phyloP scores from a whole-genome alignment of 352 stramenopile genomes.

The Bremia lactucae region DNA sequence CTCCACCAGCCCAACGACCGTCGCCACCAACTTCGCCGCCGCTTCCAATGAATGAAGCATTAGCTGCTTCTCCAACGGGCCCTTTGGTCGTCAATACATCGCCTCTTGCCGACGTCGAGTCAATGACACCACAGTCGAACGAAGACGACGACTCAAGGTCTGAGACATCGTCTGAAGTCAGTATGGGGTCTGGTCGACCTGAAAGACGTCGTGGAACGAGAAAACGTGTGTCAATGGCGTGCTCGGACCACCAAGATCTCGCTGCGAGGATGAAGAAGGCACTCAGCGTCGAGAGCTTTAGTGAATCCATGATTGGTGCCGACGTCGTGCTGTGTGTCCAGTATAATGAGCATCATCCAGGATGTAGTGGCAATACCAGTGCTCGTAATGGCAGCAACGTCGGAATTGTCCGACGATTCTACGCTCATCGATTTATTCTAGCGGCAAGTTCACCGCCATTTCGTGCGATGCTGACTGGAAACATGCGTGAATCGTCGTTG shows the following conservation, averaged over 20 bases:
- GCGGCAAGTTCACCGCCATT: slow-evolving; percentile 76
- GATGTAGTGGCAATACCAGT: slow-evolving; percentile 1
- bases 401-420: slow-evolving; percentile 22
- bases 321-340: slow-evolving; percentile 65
- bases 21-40: slow-evolving; percentile 20
- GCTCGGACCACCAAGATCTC: slow-evolving; percentile 57
- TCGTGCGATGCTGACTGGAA: slow-evolving; percentile 72
- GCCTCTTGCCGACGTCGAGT: slow-evolving; percentile 34
- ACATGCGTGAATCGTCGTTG: slow-evolving; percentile 63
- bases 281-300: slow-evolving; percentile 32
- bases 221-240: slow-evolving; percentile 33
- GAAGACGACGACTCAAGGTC: slow-evolving; percentile 76
- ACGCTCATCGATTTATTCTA: slow-evolving; percentile 76
- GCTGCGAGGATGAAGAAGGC: slow-evolving; percentile 46
- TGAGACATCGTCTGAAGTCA: slow-evolving; percentile 60
- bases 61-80: slow-evolving; percentile 4
- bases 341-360: slow-evolving; percentile 5
- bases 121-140: slow-evolving; percentile 34
- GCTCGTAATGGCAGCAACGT: slow-evolving; percentile 1
- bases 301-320: slow-evolving; percentile 45
- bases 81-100: slow-evolving; percentile 19
- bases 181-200: slow-evolving; percentile 19
- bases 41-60: slow-evolving; percentile 11
- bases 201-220: slow-evolving; percentile 10
- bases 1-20: slow-evolving; percentile 5